Evolutionary conservation across 192 early-diverging fungal genomes (phyloP), one percentile per base, ranked within the genome.

Genomic region (Phlyctochytrium arcticum): DNA sequence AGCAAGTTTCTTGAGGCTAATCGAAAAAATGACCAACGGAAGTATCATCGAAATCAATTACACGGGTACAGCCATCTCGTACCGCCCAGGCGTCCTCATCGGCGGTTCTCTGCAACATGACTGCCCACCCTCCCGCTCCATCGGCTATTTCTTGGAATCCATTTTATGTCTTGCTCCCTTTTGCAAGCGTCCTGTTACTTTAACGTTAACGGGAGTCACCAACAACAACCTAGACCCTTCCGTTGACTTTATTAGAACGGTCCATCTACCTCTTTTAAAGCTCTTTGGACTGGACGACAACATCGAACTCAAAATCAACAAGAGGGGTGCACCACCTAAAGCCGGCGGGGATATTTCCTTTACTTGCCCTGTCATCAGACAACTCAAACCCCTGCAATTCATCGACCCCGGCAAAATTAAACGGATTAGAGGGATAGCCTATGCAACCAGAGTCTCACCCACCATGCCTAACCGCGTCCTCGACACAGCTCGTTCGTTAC

Each of bases 11-110:
- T 79, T 99, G 36, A 79, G 93, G 32, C 80, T 99, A 50, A 69
- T 99, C 46, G 95, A 99, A 70, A 90, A 94, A 65, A 80, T 89
- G 5, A 95, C 95, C 33, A 98, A 99, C 76, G 96, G 95, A 23
- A 87, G 88, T 15, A 78, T 78, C 9, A 88, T 98, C n/a, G 92
- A 94, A 39, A 98, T 99, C 61, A 91, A 84, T 57, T 92, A 96
- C 57, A 94, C 95, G 15, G 92, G 90, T 81, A 96, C 94, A 3
- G 83, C 86, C 9, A 81, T 99, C 29, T 51, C 87, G 23, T 91
- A 91, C 53, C 85, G 85, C 57, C 96, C 96, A 4, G 96, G 96
- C 33, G 83, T 92, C 50, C 90, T 99, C 60, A 82, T 77, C 19
- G 95, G 94, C 60, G 96, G 96, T 32, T 85, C 78, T 49, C 76